Evolutionary conservation across 495 filamentous ascomycete species (phyloP).

Genomic region (Neurospora africana): DNA sequence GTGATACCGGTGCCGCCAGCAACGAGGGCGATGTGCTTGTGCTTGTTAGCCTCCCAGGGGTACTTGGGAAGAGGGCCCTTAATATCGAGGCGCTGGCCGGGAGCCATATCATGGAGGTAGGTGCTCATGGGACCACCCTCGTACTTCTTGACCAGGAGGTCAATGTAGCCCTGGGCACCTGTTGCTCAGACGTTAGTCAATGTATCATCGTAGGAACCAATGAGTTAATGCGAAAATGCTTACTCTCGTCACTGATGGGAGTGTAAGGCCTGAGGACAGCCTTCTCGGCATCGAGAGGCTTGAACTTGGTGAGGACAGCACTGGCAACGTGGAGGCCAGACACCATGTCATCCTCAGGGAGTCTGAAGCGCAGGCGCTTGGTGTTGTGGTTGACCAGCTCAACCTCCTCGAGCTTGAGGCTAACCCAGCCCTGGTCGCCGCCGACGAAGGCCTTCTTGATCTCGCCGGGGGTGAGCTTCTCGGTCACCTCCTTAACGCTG

Average conservation of each 20-base stretch:
- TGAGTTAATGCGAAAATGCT: slow-evolving; percentile 9
- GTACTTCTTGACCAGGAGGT: slow-evolving; percentile 87
- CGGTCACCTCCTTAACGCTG: slow-evolving; percentile 34
- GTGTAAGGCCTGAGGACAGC: slow-evolving; percentile 85
- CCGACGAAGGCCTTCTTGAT: slow-evolving; percentile 60
- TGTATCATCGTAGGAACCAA: neutral
- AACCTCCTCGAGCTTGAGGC: slow-evolving; percentile 67
- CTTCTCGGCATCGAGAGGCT: slow-evolving; percentile 68
- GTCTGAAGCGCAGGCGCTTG: slow-evolving; percentile 73
- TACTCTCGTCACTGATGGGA: slow-evolving; percentile 76
- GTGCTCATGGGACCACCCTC: slow-evolving; percentile 81
- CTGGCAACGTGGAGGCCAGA: slow-evolving; percentile 73
- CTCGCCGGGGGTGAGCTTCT: slow-evolving; percentile 11
- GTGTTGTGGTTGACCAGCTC: slow-evolving; percentile 79
- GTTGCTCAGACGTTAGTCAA: neutral
- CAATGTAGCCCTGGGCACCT: slow-evolving; percentile 66
- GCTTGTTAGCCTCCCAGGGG: slow-evolving; percentile 84
- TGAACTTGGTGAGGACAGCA: slow-evolving; percentile 79
- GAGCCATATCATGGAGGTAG: slow-evolving; percentile 72
- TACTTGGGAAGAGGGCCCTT: slow-evolving; percentile 97
- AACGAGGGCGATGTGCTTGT: slow-evolving; percentile 82
- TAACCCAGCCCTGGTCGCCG: slow-evolving; percentile 76
- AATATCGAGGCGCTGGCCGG: slow-evolving; percentile 70
- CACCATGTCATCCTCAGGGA: slow-evolving; percentile 74
- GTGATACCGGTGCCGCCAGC: slow-evolving; percentile 95